phyloP scores from a whole-genome alignment of 225 moss, liverwort and hornwort species.

The Antitrichia curtipendula region DNA sequence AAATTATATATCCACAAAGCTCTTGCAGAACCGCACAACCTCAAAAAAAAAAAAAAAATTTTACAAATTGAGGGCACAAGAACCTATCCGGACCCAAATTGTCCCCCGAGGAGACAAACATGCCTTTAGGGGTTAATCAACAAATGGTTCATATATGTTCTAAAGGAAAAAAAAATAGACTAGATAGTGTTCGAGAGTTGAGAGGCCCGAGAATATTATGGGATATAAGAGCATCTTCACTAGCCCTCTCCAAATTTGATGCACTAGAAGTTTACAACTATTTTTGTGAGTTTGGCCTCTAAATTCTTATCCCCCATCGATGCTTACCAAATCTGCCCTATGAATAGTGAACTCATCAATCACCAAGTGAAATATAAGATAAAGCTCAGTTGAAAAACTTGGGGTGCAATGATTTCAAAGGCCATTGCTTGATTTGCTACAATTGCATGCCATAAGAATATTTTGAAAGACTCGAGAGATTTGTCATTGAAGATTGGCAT shows the following conservation, averaged over 20 bases:
- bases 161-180: neutral
- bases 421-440: accelerated
- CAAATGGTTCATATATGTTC: neutral
- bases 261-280: neutral
- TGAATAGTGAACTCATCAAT: neutral
- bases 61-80: no score
- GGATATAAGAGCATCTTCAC: neutral
- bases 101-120: no score
- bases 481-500: neutral
- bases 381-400: neutral
- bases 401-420: accelerated
- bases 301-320: neutral
- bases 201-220: neutral
- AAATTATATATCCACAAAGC: no score
- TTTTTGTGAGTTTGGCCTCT: neutral
- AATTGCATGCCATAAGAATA: neutral
- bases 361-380: neutral
- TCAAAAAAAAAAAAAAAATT: no score
- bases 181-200: accelerated
- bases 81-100: no score
- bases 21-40: no score
- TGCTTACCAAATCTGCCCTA: accelerated
- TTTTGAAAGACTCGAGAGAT: accelerated
- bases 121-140: no score
- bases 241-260: neutral